phyloP scores from a whole-genome alignment of 345 rosid genomes.

The Fremontodendron californicum region DNA sequence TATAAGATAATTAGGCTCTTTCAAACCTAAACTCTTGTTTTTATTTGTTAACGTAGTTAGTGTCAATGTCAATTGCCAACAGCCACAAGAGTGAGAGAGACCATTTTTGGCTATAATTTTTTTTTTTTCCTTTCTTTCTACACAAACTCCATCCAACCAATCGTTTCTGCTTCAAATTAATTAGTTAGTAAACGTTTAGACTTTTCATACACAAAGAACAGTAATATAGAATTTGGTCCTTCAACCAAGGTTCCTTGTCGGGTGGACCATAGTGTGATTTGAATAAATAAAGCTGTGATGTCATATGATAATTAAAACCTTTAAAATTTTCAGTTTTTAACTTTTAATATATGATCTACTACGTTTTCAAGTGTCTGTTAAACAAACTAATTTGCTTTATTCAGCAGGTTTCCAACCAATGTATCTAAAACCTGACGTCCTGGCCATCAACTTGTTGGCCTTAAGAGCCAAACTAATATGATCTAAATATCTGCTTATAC shows the following conservation, averaged over 20 bases:
- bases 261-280: slow-evolving; percentile 30
- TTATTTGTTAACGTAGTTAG: slow-evolving; percentile 29
- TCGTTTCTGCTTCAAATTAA: slow-evolving; percentile 9
- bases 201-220: neutral
- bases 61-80: slow-evolving; percentile 39
- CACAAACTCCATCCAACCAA: neutral
- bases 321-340: neutral
- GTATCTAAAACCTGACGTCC: slow-evolving; percentile 21
- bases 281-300: slow-evolving; percentile 24
- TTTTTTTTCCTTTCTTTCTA: neutral
- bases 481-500: slow-evolving; percentile 4
- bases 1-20: slow-evolving; percentile 23
- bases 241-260: slow-evolving; percentile 40
- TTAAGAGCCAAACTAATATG: slow-evolving; percentile 9
- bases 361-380: slow-evolving; percentile 33
- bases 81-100: slow-evolving; percentile 26
- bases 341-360: neutral
- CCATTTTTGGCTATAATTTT: slow-evolving; percentile 11
- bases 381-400: slow-evolving; percentile 49
- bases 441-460: slow-evolving; percentile 14
- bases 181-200: slow-evolving; percentile 16
- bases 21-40: slow-evolving; percentile 35
- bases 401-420: slow-evolving; percentile 40
- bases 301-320: neutral
- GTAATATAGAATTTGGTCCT: slow-evolving; percentile 9